phyloP scores from a whole-genome alignment of 306 rosid species.

The Vachellia collinsii region DNA sequence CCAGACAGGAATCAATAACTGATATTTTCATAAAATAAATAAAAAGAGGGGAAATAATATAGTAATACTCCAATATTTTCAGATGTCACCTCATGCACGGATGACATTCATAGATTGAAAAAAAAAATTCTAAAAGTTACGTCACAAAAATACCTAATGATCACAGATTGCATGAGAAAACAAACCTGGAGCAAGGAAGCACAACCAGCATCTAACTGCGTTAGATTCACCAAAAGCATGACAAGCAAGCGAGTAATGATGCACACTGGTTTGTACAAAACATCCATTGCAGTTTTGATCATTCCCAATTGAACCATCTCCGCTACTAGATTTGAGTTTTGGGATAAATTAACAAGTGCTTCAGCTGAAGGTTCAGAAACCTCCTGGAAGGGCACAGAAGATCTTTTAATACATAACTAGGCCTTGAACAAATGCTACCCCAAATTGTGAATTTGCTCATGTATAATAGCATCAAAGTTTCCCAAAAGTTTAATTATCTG shows the following conservation, averaged over 20 bases:
- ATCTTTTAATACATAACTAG: background rate
- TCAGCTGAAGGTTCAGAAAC: constrained; percentile 83
- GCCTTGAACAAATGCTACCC: background rate
- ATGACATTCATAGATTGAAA: background rate
- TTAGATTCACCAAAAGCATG: constrained; percentile 91
- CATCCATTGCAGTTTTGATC: constrained; percentile 66
- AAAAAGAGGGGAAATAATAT: background rate
- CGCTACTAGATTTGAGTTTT: constrained; percentile 59
- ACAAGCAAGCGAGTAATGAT: constrained; percentile 64
- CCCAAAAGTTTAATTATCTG: background rate
- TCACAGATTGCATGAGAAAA: background rate
- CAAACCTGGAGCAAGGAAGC: constrained; percentile 86
- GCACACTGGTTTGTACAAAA: constrained; percentile 67
- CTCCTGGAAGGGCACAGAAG: constrained; percentile 59
- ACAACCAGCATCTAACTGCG: constrained; percentile 71
- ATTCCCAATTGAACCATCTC: constrained; percentile 71
- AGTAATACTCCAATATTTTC: too few species aligned
- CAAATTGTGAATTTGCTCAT: background rate
- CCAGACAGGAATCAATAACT: constrained; percentile 25
- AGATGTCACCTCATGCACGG: background rate
- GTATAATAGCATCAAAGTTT: background rate
- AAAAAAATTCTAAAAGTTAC: background rate
- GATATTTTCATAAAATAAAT: background rate
- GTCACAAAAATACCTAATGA: background rate
- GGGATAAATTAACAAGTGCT: constrained; percentile 91